Evolutionary conservation across 768 basidiomycete species (phyloP), one percentile per base, ranked within the genome.

Genomic region (Collybia sordida): DNA sequence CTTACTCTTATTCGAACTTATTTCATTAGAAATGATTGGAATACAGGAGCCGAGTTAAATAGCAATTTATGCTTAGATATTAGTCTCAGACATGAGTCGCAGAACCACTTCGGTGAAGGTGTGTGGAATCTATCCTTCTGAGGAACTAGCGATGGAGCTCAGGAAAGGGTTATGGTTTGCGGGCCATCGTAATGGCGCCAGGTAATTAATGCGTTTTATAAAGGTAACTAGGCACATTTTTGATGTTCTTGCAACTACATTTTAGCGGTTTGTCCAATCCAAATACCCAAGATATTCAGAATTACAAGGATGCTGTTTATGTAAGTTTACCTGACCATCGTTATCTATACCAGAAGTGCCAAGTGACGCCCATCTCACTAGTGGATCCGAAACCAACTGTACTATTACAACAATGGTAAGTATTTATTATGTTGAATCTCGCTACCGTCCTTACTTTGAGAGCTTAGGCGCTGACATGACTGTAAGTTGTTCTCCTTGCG

Each of bases 101-200:
- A 40, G 46, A 52, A 52, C 40, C 51, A 52, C 51, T 52, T 47
- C 34, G 51, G 51, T 23, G 51, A 52, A 47, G 46, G 51, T 52
- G 28, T 8, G 49, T n/a, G 24, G 12, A 21, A 7, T 15, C 19
- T 3, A 4, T 24, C 25, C 19, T 15, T 23, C 27, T 11, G 2
- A 31, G 11, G n/a, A 3, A 5, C 22, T 8, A 17, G n/a, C 34
- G 4, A 8, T 25, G 24, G 15, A 22, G 36, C 22, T 15, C 9
- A 6, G 4, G 6, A 6, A 27, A 52, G 45, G 45, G 6, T 6
- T 35, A 18, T 52, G 51, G 51, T 48, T 52, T 21, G 51, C 51
- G 15, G 51, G 51, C 1, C 51, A 52, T 28, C 51, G 46, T 39
- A 52, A 52, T 23, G 51, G 51, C 22, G 51, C 51, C 6, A 52